These are phyloP conservation scores for Pezicula radicicola DNA, from an alignment of 2,329 filamentous ascomycete genomes.

Conservation along the genomic window DNA sequence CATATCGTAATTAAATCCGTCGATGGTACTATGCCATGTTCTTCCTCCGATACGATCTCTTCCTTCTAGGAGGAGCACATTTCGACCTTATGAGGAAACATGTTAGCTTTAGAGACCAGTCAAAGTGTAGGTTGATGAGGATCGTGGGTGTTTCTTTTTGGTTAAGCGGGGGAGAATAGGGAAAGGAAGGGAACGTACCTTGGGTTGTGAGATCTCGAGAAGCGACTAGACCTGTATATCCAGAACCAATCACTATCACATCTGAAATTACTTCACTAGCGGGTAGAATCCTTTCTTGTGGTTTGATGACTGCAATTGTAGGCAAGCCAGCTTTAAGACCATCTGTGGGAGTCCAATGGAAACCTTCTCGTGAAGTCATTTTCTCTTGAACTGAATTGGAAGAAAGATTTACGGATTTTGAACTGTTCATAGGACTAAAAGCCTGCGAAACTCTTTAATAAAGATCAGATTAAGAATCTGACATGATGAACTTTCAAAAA, in stretches of 20 bases:
- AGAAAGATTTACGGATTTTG: too few species aligned
- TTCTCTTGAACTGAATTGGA: too few species aligned
- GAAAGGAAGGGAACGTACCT: neutral
- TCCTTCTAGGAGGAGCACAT: constrained; percentile 35
- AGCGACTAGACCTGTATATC: neutral
- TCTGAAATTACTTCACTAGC: neutral
- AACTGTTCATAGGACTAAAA: too few species aligned
- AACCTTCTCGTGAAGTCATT: neutral
- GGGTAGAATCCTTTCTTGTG: neutral
- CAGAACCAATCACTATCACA: neutral
- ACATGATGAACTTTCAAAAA: too few species aligned
- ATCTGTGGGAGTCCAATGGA: neutral
- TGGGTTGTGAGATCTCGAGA: neutral
- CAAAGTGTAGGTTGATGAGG: too few species aligned
- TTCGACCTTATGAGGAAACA: neutral
- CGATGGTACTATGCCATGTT: constrained; percentile 34
- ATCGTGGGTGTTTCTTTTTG: too few species aligned
- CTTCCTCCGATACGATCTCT: constrained; percentile 39
- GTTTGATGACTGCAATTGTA: neutral
- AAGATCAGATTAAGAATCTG: too few species aligned
- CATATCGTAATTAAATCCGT: constrained; percentile 37
- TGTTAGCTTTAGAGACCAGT: too few species aligned
- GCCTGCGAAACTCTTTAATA: too few species aligned
- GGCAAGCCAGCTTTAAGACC: neutral
- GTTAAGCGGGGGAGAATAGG: too few species aligned